These are phyloP conservation scores for Arthrobotrys entomopaga DNA, from an alignment of 2,329 filamentous ascomycete genomes.

Conservation along the genomic window DNA sequence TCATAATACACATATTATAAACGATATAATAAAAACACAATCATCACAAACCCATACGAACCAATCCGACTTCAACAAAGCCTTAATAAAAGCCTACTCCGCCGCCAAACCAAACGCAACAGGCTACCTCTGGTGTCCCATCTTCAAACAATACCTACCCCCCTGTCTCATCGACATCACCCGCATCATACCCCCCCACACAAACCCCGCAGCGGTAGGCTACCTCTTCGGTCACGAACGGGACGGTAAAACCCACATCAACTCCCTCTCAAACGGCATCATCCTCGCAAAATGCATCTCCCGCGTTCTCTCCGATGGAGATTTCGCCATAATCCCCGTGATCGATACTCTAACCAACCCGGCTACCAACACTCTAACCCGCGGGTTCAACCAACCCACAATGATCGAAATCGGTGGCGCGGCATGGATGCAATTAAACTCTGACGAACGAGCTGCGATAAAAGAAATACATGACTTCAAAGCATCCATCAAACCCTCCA, in stretches of 20 bases:
- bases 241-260: conserved; percentile 22
- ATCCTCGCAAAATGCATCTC: conserved; percentile 41
- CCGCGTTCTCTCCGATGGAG: conserved; percentile 7
- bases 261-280: conserved; percentile 32
- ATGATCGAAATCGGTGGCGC: conserved; percentile 3
- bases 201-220: conserved; percentile 13
- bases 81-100: conserved; percentile 24
- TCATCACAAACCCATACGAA: not conserved
- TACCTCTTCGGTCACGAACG: conserved; percentile 31
- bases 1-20: not conserved
- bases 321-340: conserved; percentile 37
- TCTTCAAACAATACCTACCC: conserved; percentile 50
- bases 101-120: conserved; percentile 4
- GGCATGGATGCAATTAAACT: conserved; percentile 1
- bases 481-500: not conserved
- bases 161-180: conserved; percentile 12
- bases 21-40: not conserved
- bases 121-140: conserved; percentile 36
- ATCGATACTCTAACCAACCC: not conserved
- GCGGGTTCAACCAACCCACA: not conserved
- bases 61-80: conserved; percentile 1
- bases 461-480: conserved; percentile 15
- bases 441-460: conserved; percentile 3
- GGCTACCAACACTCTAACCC: not conserved
- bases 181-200: conserved; percentile 28